Evolutionary conservation across 805 yeast genomes (phyloP), one percentile per base, ranked within the genome.

Genomic region (Wickerhamomyces ciferrii): DNA sequence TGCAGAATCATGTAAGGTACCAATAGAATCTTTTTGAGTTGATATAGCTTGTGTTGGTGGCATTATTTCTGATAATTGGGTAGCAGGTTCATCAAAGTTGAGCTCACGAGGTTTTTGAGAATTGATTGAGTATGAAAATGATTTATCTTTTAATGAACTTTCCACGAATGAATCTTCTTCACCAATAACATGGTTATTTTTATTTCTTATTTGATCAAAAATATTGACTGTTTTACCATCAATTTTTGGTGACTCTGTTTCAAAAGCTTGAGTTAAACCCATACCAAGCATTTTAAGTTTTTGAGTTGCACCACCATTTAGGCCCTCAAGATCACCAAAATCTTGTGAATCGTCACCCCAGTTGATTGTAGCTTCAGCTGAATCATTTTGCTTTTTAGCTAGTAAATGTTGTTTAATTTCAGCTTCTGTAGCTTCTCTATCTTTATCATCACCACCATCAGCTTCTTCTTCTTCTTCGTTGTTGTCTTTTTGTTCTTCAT

Each of bases 261-360:
- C 59, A 35, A 56, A 59, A 13, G 55, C 29, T 34, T 54, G 61
- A 0, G 61, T 48, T 49, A 56, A 39, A n/a, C 57, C 48, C 8
- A 54, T 42, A 13, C 50, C 52, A 4, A 51, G 42, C 31, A 47
- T 39, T 25, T 50, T 51, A 15, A 53, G 27, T 29, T 36, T 42
- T 37, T 51, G 58, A 3, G 55, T 44, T 15, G 24, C 43, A 23
- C 31, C 18, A 39, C 41, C 31, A 11, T 35, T 35, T 3, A 35
- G 13, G 2, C 38, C 38, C 8, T 35, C 23, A 35, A 35, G 38
- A 5, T 19, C 20, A 15, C 15, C 15, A 17, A 13, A 9, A 19
- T 35, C 38, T 7, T 27, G 27, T 24, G 27, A 5, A 19, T 35
- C 38, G 11, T 8, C 38, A 35, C 38, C 23, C 38, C 38, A 35